phyloP scores from a whole-genome alignment of 78 protist species.

The Dictyostelium citrinum region DNA sequence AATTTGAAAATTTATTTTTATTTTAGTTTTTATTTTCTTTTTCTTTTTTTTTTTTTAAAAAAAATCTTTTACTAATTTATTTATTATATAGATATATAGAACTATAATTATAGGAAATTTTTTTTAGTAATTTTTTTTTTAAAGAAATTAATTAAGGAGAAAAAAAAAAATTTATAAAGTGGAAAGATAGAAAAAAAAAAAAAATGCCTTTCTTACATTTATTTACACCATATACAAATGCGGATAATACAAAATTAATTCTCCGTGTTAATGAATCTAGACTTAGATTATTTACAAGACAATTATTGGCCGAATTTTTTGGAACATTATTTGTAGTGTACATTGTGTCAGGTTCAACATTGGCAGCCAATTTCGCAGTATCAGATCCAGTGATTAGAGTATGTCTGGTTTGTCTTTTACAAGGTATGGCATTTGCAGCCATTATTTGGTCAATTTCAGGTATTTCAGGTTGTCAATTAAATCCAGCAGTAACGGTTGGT shows the following conservation, averaged over 20 bases:
- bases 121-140: neutral
- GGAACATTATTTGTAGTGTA: conserved; percentile 41
- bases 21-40: neutral
- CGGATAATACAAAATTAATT: conserved; percentile 50
- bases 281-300: conserved; percentile 30
- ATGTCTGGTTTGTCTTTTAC: conserved; percentile 14
- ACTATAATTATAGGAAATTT: neutral
- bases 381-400: conserved; percentile 1
- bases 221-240: conserved; percentile 48
- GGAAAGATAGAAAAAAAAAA: neutral
- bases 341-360: conserved; percentile 5
- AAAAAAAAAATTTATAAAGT: neutral
- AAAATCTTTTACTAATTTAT: neutral
- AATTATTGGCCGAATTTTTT: conserved; percentile 42
- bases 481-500: conserved; percentile 75
- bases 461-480: conserved; percentile 74
- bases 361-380: neutral
- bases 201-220: conserved; percentile 37
- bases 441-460: conserved; percentile 60
- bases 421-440: conserved; percentile 49
- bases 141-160: neutral
- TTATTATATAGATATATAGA: neutral
- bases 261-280: conserved; percentile 29
- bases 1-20: neutral
- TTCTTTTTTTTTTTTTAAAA: neutral